A percentile compares a stretch with the other conserved stretches of the same genome.
Evolutionary conservation across 192 early-diverging fungal species (phyloP).

Genomic region (Backusella parvicylindrica): DNA sequence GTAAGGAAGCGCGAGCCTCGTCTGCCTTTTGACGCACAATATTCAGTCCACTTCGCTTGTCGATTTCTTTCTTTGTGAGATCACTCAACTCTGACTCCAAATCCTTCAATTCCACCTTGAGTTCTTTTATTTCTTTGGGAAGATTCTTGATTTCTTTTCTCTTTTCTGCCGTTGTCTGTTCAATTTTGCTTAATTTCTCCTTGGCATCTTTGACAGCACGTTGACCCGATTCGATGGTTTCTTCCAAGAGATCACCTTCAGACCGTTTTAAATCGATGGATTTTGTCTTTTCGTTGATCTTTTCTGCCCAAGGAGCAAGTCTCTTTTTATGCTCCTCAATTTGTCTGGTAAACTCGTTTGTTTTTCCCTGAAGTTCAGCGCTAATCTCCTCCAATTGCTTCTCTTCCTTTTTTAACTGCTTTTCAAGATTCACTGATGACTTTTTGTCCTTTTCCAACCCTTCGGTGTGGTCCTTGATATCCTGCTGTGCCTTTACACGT

Average conservation of each 20-base stretch:
- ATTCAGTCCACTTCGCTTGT: constrained; percentile 35
- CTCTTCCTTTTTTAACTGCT: constrained; percentile 63
- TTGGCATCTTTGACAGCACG: constrained; percentile 62
- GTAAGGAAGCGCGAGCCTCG: constrained; percentile 62
- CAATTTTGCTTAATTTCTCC: constrained; percentile 40
- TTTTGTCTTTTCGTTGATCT: constrained; percentile 70
- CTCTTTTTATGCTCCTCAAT: constrained; percentile 86
- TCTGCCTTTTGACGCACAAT: constrained; percentile 62
- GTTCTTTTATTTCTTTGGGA: constrained; percentile 49
- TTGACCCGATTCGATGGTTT: constrained; percentile 49
- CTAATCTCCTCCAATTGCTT: constrained; percentile 72
- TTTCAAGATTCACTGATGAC: constrained; percentile 64
- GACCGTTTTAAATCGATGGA: constrained; percentile 76
- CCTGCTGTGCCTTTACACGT: constrained; percentile 57
- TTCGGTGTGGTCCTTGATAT: constrained; percentile 65
- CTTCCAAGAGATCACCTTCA: constrained; percentile 74
- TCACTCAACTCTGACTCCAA: neutral
- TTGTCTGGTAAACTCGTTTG: constrained; percentile 70
- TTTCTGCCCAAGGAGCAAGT: constrained; percentile 84
- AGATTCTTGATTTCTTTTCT: constrained; percentile 22
- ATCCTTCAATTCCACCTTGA: constrained; percentile 28
- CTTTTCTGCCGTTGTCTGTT: constrained; percentile 40
- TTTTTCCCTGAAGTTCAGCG: constrained; percentile 82
- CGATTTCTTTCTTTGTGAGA: constrained; percentile 12
- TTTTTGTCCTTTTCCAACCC: constrained; percentile 53